Evolutionary conservation across 345 rosid genomes (phyloP).

Genomic region (Sonneratia alba): DNA sequence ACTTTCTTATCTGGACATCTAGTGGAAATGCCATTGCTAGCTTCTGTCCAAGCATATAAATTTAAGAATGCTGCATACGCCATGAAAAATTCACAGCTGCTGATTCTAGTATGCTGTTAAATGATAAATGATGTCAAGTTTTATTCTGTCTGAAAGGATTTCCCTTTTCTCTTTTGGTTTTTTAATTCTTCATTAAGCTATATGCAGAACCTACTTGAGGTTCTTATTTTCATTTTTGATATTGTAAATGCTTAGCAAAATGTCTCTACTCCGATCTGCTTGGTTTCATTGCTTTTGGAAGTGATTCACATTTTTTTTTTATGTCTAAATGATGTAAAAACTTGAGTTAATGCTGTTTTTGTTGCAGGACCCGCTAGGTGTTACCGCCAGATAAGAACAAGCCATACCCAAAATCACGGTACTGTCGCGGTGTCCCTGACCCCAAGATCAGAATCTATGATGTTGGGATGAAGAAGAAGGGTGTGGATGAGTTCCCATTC

Average conservation of each 20-base stretch:
- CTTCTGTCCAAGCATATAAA: too few relatives aligned
- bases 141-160: not conserved
- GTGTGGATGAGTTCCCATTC: conserved; percentile 49
- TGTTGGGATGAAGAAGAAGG: conserved; percentile 56
- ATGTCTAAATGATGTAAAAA: not conserved
- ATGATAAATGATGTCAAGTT: not conserved
- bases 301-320: not conserved
- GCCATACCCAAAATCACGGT: conserved; percentile 46
- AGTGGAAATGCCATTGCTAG: too few relatives aligned
- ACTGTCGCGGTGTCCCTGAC: conserved; percentile 52
- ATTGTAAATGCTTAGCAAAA: too few relatives aligned
- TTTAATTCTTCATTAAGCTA: too few relatives aligned
- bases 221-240: not conserved
- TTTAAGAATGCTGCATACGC: too few relatives aligned
- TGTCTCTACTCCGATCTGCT: not conserved
- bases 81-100: not conserved
- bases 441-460: conserved; percentile 48
- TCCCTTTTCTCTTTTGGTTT: not conserved
- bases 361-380: conserved; percentile 22
- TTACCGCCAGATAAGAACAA: conserved; percentile 46
- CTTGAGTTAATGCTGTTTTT: not conserved
- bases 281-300: not conserved
- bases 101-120: not conserved
- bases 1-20: too few relatives aligned
- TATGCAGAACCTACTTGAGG: not conserved